These are phyloP conservation scores for Phytopythium boreale DNA, from an alignment of 352 stramenopile species.

Conservation along the genomic window DNA sequence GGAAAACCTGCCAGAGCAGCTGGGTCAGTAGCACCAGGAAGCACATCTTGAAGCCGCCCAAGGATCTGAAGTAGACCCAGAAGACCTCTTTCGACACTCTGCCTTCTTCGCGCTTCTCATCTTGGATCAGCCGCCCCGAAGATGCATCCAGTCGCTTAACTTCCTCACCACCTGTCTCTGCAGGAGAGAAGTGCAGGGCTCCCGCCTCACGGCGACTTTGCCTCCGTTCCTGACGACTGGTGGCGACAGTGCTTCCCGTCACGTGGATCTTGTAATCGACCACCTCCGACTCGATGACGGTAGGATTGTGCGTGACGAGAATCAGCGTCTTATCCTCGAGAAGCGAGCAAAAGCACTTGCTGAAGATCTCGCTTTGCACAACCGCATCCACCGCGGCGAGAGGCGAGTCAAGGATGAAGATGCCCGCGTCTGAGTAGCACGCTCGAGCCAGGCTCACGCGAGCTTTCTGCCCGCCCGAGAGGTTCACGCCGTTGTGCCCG, in stretches of 20 bases:
- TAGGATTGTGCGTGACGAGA: slow-evolving; percentile 88
- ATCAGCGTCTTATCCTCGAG: slow-evolving; percentile 63
- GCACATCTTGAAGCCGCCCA: slow-evolving; percentile 27
- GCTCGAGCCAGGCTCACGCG: slow-evolving; percentile 62
- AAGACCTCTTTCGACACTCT: slow-evolving; percentile 36
- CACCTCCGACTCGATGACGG: slow-evolving; percentile 40
- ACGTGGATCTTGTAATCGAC: slow-evolving; percentile 4
- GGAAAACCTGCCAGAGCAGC: slow-evolving; percentile 25
- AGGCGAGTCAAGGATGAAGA: slow-evolving; percentile 91
- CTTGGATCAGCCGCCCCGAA: slow-evolving; percentile 24
- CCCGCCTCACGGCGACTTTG: not conserved
- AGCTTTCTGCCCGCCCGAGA: slow-evolving; percentile 92
- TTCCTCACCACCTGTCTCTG: not conserved
- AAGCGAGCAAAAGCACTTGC: slow-evolving; percentile 23
- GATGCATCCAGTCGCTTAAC: not conserved
- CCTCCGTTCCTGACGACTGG: not conserved
- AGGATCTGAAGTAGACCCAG: slow-evolving; percentile 27
- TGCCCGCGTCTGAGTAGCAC: slow-evolving; percentile 50
- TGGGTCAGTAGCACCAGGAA: slow-evolving; percentile 10
- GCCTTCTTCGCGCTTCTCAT: slow-evolving; percentile 35
- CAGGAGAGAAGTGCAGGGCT: not conserved
- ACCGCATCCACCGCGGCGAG: slow-evolving; percentile 92
- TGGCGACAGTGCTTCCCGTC: not conserved
- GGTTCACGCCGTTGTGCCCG: slow-evolving; percentile 93
- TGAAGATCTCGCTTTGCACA: slow-evolving; percentile 90